These are phyloP conservation scores for Chalciporus chontae DNA, from an alignment of 768 basidiomycete genomes.

Conservation along the genomic window DNA sequence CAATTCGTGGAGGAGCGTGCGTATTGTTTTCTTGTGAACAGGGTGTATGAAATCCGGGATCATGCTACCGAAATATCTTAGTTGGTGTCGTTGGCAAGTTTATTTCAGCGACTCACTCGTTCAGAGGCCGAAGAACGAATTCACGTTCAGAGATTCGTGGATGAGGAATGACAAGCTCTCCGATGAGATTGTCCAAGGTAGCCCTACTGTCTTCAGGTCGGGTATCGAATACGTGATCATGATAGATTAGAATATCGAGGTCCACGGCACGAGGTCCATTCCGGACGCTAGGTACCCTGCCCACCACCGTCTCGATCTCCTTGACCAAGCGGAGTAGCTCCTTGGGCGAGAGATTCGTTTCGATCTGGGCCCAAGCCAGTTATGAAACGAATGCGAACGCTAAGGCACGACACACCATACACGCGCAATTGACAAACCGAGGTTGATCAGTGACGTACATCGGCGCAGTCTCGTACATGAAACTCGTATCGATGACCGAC, in stretches of 20 bases:
- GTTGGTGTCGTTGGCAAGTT: neutral
- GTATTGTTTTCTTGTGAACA: slow-evolving; percentile 41
- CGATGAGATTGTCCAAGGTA: slow-evolving; percentile 51
- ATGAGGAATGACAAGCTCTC: slow-evolving; percentile 84
- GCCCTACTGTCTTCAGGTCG: slow-evolving; percentile 43
- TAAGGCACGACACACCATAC: slow-evolving; percentile 56
- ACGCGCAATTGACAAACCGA: slow-evolving; percentile 86
- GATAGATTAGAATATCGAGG: slow-evolving; percentile 83
- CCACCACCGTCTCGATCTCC: slow-evolving; percentile 66
- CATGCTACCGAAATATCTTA: slow-evolving; percentile 50
- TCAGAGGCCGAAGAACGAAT: slow-evolving; percentile 85
- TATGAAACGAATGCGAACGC: neutral
- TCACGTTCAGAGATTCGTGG: slow-evolving; percentile 78
- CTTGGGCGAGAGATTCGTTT: slow-evolving; percentile 63
- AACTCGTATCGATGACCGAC: slow-evolving; percentile 70
- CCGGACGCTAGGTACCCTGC: slow-evolving; percentile 71
- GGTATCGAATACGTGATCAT: slow-evolving; percentile 55
- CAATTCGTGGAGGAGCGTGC: slow-evolving; percentile 43
- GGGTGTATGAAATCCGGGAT: slow-evolving; percentile 77
- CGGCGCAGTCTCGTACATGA: slow-evolving; percentile 88
- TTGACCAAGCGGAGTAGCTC: slow-evolving; percentile 66
- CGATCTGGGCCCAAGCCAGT: slow-evolving; percentile 51
- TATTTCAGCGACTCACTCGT: slow-evolving; percentile 55
- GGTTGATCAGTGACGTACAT: slow-evolving; percentile 97
- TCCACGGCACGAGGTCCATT: slow-evolving; percentile 91